Percentiles rank a stretch among this genome's conserved stretches.
phyloP scores from a whole-genome alignment of 148 eudicot species.

The Cornus controversa region DNA sequence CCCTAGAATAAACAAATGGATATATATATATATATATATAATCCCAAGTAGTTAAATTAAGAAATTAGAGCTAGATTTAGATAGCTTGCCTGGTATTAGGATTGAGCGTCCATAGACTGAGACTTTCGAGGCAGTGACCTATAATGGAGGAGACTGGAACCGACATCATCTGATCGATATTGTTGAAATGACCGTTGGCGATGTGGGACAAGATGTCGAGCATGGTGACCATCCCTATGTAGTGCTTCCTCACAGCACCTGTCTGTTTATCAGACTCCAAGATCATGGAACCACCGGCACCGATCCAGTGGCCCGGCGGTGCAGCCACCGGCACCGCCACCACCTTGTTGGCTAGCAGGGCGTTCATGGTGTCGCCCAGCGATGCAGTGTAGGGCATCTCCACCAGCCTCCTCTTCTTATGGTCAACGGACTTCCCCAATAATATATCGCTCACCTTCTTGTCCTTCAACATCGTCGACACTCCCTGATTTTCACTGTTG shows the following conservation, averaged over 20 bases:
- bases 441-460: constrained; percentile 55
- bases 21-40: too few species aligned
- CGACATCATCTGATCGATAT: constrained; percentile 48
- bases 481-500: background rate
- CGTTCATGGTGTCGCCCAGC: constrained; percentile 71
- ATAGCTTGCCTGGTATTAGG: constrained; percentile 57
- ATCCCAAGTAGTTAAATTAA: too few species aligned
- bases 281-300: constrained; percentile 97
- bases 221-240: constrained; percentile 94
- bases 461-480: constrained; percentile 23
- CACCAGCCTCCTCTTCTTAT: constrained; percentile 63
- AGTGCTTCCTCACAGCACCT: constrained; percentile 74
- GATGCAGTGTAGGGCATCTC: constrained; percentile 92
- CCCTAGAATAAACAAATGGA: too few species aligned
- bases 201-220: constrained; percentile 79
- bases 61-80: background rate
- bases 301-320: constrained; percentile 97
- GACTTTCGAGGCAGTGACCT: constrained; percentile 78
- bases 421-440: constrained; percentile 3
- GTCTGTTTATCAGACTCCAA: constrained; percentile 84
- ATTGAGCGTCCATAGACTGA: constrained; percentile 92
- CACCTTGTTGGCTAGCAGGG: constrained; percentile 63
- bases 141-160: constrained; percentile 82
- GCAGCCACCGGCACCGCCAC: constrained; percentile 94
- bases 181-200: constrained; percentile 37